Evolutionary conservation across 139 green algal species (phyloP).

Genomic region (Edaphochlamys debaryana): DNA sequence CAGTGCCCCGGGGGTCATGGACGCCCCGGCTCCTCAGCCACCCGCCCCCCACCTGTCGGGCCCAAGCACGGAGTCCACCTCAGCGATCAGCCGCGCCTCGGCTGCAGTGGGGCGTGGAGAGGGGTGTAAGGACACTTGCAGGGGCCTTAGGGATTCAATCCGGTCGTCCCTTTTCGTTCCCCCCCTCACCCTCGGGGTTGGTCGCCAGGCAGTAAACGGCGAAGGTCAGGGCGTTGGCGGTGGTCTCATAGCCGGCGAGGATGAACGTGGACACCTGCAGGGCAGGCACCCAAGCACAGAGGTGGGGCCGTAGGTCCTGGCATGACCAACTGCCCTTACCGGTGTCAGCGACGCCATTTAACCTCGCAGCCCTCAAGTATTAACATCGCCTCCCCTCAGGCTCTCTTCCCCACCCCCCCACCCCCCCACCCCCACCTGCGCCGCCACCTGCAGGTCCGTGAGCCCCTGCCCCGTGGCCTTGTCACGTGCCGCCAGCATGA

Average conservation of each 20-base stretch:
- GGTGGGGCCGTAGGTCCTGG: too few relatives aligned
- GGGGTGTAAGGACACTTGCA: too few relatives aligned
- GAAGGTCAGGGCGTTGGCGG: slow-evolving; percentile 58
- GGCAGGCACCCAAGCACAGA: too few relatives aligned
- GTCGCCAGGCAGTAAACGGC: slow-evolving; percentile 50
- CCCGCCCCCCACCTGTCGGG: not conserved
- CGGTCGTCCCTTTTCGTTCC: not conserved
- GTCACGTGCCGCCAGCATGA: slow-evolving; percentile 43
- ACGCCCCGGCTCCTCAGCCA: too few relatives aligned
- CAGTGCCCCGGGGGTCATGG: too few relatives aligned
- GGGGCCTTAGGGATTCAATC: too few relatives aligned
- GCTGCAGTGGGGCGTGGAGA: not conserved
- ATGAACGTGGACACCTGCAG: slow-evolving; percentile 19
- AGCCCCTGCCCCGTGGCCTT: slow-evolving; percentile 37
- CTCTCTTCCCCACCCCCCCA: too few relatives aligned
- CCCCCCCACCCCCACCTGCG: slow-evolving; percentile 26
- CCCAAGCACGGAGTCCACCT: not conserved
- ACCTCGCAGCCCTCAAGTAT: too few relatives aligned
- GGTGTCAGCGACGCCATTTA: too few relatives aligned
- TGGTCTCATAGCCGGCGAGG: slow-evolving; percentile 53
- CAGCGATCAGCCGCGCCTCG: not conserved
- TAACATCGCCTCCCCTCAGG: too few relatives aligned
- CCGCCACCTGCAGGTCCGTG: slow-evolving; percentile 18
- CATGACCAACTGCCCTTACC: too few relatives aligned
- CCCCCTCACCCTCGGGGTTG: slow-evolving; percentile 20